Percentiles rank a stretch among this genome's conserved stretches.
Evolutionary conservation across 768 basidiomycete genomes (phyloP).

Genomic region (Xerocomus brunneocitrinus): DNA sequence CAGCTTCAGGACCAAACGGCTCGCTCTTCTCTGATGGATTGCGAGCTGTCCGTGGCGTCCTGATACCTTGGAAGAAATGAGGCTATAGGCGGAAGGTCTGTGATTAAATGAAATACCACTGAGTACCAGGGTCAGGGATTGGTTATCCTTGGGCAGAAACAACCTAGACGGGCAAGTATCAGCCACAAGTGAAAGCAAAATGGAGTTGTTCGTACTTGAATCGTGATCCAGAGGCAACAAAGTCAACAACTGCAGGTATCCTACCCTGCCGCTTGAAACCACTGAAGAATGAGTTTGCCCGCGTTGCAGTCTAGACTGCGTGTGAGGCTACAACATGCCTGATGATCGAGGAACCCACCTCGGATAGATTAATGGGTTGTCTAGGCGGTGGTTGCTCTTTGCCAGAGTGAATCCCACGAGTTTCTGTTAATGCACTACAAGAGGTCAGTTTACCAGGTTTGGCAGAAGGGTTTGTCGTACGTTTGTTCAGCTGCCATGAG

Average conservation of each 20-base stretch:
- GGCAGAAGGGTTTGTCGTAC: constrained; percentile 41
- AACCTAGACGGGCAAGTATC: constrained; percentile 45
- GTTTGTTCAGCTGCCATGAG: constrained; percentile 90
- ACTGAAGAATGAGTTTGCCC: constrained; percentile 84
- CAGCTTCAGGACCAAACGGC: constrained; percentile 80
- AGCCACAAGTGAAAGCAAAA: background rate
- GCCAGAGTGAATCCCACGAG: constrained; percentile 84
- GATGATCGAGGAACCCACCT: constrained; percentile 44
- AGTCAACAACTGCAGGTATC: constrained; percentile 85
- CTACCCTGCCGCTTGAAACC: constrained; percentile 87
- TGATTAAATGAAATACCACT: constrained; percentile 46
- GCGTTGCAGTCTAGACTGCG: constrained; percentile 49
- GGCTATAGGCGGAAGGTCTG: background rate
- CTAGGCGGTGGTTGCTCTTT: constrained; percentile 81
- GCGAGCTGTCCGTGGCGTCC: constrained; percentile 84
- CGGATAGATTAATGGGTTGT: constrained; percentile 86
- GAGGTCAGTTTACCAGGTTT: constrained; percentile 5
- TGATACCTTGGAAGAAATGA: constrained; percentile 58
- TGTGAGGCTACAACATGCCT: background rate
- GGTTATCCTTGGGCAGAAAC: constrained; percentile 85
- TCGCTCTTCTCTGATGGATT: constrained; percentile 80
- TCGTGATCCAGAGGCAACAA: constrained; percentile 89
- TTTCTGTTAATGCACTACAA: constrained; percentile 68
- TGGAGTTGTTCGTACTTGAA: constrained; percentile 65
- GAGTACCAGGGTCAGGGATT: constrained; percentile 88